These are phyloP conservation scores for Trichoderma semiorbis DNA, from an alignment of 2,329 filamentous ascomycete genomes.

Conservation along the genomic window DNA sequence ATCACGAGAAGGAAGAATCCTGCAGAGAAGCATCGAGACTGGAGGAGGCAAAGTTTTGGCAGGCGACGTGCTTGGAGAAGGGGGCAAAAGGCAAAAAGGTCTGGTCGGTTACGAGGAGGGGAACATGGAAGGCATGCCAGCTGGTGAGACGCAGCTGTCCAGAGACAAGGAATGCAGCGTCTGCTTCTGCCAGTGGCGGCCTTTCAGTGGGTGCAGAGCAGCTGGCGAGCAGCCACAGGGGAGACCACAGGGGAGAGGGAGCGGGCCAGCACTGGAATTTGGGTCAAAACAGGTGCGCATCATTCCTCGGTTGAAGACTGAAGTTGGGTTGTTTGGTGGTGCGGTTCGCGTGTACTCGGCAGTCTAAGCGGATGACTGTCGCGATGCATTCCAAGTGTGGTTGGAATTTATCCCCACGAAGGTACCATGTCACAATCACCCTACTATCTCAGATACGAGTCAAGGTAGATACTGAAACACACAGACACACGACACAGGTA, in stretches of 20 bases:
- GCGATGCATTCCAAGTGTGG: conserved; percentile 21
- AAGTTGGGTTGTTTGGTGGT: background rate
- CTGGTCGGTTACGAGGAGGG: background rate
- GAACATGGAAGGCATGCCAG: conserved; percentile 13
- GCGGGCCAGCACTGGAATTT: conserved; percentile 20
- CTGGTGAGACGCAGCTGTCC: conserved; percentile 2
- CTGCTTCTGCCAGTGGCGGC: conserved; percentile 20
- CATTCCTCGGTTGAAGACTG: background rate
- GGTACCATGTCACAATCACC: background rate
- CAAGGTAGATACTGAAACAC: background rate
- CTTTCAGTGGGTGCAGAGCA: background rate
- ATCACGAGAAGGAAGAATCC: conserved; percentile 3
- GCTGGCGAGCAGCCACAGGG: conserved; percentile 6
- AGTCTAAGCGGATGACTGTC: background rate
- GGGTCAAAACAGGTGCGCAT: background rate
- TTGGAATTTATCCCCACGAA: conserved; percentile 4
- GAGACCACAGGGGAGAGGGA: background rate
- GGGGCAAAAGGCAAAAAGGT: background rate
- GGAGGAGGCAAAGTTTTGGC: conserved; percentile 10
- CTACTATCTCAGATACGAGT: background rate
- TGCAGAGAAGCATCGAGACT: background rate
- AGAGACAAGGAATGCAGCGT: conserved; percentile 24
- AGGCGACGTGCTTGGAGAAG: conserved; percentile 12
- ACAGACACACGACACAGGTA: background rate
- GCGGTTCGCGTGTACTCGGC: background rate